Evolutionary conservation across 768 basidiomycete genomes (phyloP).

Genomic region (Pulveroboletus sp.): DNA sequence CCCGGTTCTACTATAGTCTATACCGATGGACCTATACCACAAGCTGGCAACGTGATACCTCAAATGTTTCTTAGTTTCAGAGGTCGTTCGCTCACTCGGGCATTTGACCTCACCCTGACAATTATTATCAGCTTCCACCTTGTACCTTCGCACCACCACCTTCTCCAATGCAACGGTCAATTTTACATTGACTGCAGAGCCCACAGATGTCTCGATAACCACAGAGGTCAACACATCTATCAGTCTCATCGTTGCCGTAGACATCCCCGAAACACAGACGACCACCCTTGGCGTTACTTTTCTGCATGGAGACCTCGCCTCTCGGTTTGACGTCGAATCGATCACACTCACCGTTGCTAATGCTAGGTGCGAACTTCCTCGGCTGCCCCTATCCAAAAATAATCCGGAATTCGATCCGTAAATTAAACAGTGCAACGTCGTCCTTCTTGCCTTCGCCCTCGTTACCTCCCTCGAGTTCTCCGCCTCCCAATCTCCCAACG

Average conservation of each 20-base stretch:
- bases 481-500: conserved; percentile 8
- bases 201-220: conserved; percentile 34
- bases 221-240: conserved; percentile 41
- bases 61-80: conserved; percentile 57
- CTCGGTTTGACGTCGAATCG: conserved; percentile 38
- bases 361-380: conserved; percentile 28
- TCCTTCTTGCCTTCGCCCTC: conserved; percentile 25
- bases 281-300: conserved; percentile 45
- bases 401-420: neutral
- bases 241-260: conserved; percentile 36
- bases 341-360: conserved; percentile 38
- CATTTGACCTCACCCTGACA: conserved; percentile 4
- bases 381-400: neutral
- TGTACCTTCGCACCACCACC: conserved; percentile 43
- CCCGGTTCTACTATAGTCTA: conserved; percentile 22
- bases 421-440: conserved; percentile 21
- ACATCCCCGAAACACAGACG: conserved; percentile 38
- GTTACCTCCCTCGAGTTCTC: conserved; percentile 23
- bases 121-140: conserved; percentile 35
- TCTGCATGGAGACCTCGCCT: conserved; percentile 21
- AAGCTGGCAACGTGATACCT: conserved; percentile 44
- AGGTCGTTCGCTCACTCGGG: conserved; percentile 34
- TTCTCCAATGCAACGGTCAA: conserved; percentile 52
- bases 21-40: conserved; percentile 44
- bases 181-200: conserved; percentile 43